Percentiles rank a stretch among this genome's conserved stretches.
Conservation (phyloP, 2,329 filamentous ascomycete species). For the Macrophomina tecta region DNA sequence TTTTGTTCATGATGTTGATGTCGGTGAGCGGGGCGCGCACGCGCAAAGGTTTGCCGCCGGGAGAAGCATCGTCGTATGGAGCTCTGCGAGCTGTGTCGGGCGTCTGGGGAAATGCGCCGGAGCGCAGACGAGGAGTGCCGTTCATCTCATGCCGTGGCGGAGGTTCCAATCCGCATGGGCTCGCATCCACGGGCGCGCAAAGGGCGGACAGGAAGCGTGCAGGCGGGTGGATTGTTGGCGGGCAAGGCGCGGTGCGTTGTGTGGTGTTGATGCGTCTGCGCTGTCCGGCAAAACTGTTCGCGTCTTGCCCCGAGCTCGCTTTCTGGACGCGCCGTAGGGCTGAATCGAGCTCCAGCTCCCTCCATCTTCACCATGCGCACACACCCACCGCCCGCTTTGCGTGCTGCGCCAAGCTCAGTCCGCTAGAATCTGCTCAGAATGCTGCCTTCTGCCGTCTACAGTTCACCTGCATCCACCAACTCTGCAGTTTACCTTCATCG, state of each 20-base stretch:
- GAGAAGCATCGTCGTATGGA: constrained; percentile 29
- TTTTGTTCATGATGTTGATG: constrained; percentile 43
- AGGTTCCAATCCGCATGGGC: constrained; percentile 10
- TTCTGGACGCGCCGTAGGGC: constrained; percentile 25
- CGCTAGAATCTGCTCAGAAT: background rate
- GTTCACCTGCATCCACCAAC: background rate
- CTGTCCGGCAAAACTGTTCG: constrained; percentile 39
- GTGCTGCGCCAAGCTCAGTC: background rate
- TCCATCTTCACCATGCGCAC: constrained; percentile 6
- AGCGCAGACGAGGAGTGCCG: constrained; percentile 80
- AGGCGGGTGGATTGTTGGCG: constrained; percentile 17
- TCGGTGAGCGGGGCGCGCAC: constrained; percentile 35
- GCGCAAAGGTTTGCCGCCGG: constrained; percentile 38
- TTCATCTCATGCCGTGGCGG: constrained; percentile 70
- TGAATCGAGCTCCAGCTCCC: constrained; percentile 15
- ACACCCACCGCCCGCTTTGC: background rate
- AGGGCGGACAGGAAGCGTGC: constrained; percentile 16
- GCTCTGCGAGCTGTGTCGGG: constrained; percentile 56
- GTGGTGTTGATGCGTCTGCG: constrained; percentile 31
- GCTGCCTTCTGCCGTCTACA: background rate
- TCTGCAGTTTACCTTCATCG: background rate
- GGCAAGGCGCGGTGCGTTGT: constrained; percentile 23
- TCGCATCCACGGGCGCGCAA: constrained; percentile 15
- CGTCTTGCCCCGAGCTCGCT: constrained; percentile 27
- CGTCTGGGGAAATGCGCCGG: constrained; percentile 76